Percentiles rank a stretch among this genome's conserved stretches.
phyloP scores from a whole-genome alignment of 139 green algal genomes.

The Chlamydomonas sp. region DNA sequence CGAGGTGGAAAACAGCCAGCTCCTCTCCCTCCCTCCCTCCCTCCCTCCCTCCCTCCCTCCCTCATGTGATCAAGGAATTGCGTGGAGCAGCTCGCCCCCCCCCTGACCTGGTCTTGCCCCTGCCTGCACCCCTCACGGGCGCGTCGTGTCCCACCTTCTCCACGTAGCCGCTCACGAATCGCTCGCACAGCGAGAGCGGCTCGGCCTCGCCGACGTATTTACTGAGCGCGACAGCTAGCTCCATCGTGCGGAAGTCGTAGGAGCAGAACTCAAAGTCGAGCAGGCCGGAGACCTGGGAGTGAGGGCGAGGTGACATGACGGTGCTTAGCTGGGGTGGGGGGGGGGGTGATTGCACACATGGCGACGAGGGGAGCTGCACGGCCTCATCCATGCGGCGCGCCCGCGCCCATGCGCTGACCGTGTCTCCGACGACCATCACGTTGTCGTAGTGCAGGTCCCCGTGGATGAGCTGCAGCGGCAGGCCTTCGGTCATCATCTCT shows the following conservation, averaged over 20 bases:
- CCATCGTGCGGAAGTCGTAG: conserved; percentile 47
- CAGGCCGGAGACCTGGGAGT: conserved; percentile 24
- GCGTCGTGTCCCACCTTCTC: not conserved
- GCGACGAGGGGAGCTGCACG: too few relatives aligned
- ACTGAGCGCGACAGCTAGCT: conserved; percentile 39
- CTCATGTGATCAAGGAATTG: too few relatives aligned
- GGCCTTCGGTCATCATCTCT: conserved; percentile 4
- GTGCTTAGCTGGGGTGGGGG: not conserved
- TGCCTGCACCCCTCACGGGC: too few relatives aligned
- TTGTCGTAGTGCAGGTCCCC: conserved; percentile 53
- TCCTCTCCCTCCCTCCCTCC: too few relatives aligned
- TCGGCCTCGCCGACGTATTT: conserved; percentile 25
- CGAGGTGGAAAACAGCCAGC: too few relatives aligned
- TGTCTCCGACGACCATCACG: conserved; percentile 21
- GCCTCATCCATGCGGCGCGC: too few relatives aligned
- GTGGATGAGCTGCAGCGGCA: conserved; percentile 38
- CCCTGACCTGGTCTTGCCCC: too few relatives aligned
- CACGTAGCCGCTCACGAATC: conserved; percentile 30
- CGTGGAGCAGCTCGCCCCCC: too few relatives aligned
- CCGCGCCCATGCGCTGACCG: conserved; percentile 1
- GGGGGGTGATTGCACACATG: too few relatives aligned
- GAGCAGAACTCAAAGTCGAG: conserved; percentile 50
- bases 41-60: too few relatives aligned
- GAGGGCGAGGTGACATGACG: not conserved
- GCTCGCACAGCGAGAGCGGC: conserved; percentile 30